These are phyloP conservation scores for Chrysoporthe austroafricana DNA, from an alignment of 2,329 filamentous ascomycete genomes.

Conservation along the genomic window DNA sequence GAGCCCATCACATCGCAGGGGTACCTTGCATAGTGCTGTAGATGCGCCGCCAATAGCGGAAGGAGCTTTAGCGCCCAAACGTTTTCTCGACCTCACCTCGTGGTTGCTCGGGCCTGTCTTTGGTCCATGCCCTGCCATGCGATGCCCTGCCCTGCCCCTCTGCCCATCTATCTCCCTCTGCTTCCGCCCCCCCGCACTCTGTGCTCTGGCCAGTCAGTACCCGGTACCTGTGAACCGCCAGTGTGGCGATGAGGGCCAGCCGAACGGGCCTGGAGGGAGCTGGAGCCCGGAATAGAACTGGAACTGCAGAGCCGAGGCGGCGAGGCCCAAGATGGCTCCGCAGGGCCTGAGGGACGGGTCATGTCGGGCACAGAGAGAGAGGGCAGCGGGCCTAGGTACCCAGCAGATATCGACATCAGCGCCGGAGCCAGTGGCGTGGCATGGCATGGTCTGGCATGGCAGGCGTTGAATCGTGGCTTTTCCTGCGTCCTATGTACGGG, in stretches of 20 bases:
- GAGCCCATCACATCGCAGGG: slow-evolving; percentile 12
- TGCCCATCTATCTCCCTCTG: background rate
- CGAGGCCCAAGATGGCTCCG: slow-evolving; percentile 7
- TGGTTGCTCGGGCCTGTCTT: slow-evolving; percentile 1
- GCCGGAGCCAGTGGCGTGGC: background rate
- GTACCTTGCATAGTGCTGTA: slow-evolving; percentile 15
- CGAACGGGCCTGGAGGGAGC: background rate
- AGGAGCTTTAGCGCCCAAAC: slow-evolving; percentile 1
- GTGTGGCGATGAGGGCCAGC: background rate
- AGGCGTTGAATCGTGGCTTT: background rate
- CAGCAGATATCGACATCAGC: background rate
- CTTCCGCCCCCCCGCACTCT: too few species aligned
- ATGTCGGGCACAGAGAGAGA: background rate
- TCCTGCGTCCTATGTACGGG: background rate
- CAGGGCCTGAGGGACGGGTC: background rate
- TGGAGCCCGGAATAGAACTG: background rate
- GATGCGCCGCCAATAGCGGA: slow-evolving; percentile 10
- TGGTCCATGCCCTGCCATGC: background rate
- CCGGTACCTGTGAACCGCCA: background rate
- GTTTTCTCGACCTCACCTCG: slow-evolving; percentile 12
- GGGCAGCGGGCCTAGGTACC: background rate
- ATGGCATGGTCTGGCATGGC: background rate
- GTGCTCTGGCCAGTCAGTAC: too few species aligned
- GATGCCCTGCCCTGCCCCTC: background rate
- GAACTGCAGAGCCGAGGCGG: background rate